phyloP scores from a whole-genome alignment of 1,139 yeast genomes.

The Magnusiomyces magnusii region DNA sequence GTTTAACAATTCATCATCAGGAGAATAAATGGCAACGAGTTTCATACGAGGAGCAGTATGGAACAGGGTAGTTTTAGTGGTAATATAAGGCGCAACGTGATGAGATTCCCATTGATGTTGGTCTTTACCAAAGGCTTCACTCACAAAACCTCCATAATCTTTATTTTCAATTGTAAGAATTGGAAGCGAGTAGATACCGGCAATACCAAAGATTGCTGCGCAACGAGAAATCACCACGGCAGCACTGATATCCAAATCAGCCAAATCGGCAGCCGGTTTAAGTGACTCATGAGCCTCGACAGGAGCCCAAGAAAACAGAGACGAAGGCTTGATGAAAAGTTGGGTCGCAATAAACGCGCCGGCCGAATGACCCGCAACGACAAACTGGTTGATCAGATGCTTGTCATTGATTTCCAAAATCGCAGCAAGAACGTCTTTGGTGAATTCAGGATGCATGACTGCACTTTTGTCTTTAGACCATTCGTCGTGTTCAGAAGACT shows the following conservation, averaged over 20 bases:
- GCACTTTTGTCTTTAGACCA: conserved; percentile 35
- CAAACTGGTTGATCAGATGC: conserved; percentile 31
- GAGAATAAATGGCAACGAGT: conserved; percentile 33
- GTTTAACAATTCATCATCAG: conserved; percentile 34
- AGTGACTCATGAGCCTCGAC: not conserved
- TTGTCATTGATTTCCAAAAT: conserved; percentile 31
- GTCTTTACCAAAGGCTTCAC: conserved; percentile 39
- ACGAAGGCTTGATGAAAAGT: conserved; percentile 29
- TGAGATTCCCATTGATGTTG: conserved; percentile 8
- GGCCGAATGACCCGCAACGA: conserved; percentile 69
- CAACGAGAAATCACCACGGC: conserved; percentile 13
- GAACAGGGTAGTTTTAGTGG: not conserved
- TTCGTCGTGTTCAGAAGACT: not conserved
- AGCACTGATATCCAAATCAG: not conserved
- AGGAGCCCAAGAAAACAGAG: conserved; percentile 1
- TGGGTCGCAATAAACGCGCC: conserved; percentile 71
- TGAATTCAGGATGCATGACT: conserved; percentile 55
- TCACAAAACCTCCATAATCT: conserved; percentile 38
- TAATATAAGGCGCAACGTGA: conserved; percentile 3
- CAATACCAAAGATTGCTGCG: conserved; percentile 35
- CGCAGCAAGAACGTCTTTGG: conserved; percentile 48
- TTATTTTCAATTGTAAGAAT: conserved; percentile 42
- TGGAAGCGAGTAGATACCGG: conserved; percentile 46
- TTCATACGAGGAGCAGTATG: conserved; percentile 13
- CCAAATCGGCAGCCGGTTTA: not conserved